phyloP scores from a whole-genome alignment of 2,329 filamentous ascomycete genomes.

The Monosporascus sp. region DNA sequence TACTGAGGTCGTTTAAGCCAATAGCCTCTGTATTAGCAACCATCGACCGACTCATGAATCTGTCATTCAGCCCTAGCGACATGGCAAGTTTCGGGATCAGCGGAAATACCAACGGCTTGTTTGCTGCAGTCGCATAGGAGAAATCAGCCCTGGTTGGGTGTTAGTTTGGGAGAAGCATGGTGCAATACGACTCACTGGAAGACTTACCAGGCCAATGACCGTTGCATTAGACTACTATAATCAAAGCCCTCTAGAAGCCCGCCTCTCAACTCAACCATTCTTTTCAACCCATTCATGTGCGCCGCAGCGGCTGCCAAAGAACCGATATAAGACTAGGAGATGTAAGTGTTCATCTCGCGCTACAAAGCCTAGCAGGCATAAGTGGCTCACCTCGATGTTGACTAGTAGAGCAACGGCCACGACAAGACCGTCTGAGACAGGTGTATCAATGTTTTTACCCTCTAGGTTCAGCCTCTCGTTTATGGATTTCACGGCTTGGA shows the following conservation, averaged over 20 bases:
- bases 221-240: conserved; percentile 25
- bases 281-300: conserved; percentile 27
- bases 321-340: conserved; percentile 22
- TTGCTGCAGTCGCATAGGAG: conserved; percentile 26
- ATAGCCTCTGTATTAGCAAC: conserved; percentile 12
- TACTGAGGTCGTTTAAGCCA: conserved; percentile 13
- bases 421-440: conserved; percentile 27
- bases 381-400: conserved; percentile 22
- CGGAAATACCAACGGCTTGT: conserved; percentile 24
- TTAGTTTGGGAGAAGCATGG: conserved; percentile 6
- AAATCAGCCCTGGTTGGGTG: conserved; percentile 24
- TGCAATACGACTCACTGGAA: background rate
- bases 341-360: background rate
- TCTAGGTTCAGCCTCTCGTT: conserved; percentile 27
- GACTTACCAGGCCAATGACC: conserved; percentile 26
- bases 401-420: conserved; percentile 28
- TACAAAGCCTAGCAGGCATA: background rate
- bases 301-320: conserved; percentile 24
- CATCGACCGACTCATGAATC: conserved; percentile 21
- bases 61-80: conserved; percentile 21
- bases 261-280: conserved; percentile 27
- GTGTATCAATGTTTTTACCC: conserved; percentile 21
- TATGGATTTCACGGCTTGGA: conserved; percentile 27
- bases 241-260: conserved; percentile 26
- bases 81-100: conserved; percentile 24